Conservation (phyloP, 1,139 yeast species). For the Yamadazyma siamensis region DNA sequence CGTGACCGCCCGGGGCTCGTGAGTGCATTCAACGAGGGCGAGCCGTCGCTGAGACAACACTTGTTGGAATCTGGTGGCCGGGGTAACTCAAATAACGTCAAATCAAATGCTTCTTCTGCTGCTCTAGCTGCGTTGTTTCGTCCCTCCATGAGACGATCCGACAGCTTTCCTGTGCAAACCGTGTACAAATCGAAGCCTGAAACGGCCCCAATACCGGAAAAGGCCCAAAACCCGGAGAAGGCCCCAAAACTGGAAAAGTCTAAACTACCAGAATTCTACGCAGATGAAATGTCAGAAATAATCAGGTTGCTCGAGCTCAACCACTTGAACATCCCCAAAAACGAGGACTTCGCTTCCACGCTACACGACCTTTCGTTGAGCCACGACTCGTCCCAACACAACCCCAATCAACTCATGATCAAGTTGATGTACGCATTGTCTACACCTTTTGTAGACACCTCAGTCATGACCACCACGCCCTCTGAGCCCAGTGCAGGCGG, state of each 20-base stretch:
- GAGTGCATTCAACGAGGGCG: conserved; percentile 12
- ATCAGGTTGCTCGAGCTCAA: conserved; percentile 37
- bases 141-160: conserved; percentile 35
- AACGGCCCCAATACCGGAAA: not conserved
- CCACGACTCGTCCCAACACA: conserved; percentile 38
- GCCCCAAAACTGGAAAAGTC: conserved; percentile 2
- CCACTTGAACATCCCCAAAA: conserved; percentile 28
- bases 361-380: conserved; percentile 55
- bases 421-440: conserved; percentile 66
- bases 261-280: conserved; percentile 5
- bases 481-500: conserved; percentile 4
- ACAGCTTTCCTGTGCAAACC: conserved; percentile 32
- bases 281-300: conserved; percentile 43
- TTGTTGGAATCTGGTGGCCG: conserved; percentile 1
- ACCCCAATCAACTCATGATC: conserved; percentile 36
- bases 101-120: conserved; percentile 59
- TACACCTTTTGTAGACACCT: conserved; percentile 66
- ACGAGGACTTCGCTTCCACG: conserved; percentile 47
- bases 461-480: conserved; percentile 38
- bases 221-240: conserved; percentile 3
- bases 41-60: conserved; percentile 3
- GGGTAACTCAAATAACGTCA: conserved; percentile 20
- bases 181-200: conserved; percentile 10
- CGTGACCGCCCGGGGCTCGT: conserved; percentile 59
- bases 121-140: conserved; percentile 59